These are phyloP conservation scores for Komagataella mondaviorum DNA, from an alignment of 805 yeast species.

Conservation along the genomic window DNA sequence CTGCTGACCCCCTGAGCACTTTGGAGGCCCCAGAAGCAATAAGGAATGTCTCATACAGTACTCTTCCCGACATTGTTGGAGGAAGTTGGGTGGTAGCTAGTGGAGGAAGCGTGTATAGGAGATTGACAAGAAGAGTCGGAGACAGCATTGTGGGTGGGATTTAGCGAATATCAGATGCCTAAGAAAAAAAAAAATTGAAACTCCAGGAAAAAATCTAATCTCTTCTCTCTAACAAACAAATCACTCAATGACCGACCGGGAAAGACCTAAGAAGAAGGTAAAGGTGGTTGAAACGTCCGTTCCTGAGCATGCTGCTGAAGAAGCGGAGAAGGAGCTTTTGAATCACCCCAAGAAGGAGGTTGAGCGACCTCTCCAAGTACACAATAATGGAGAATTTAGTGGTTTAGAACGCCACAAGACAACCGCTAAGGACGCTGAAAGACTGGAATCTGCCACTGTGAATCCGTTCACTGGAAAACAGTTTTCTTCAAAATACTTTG, in stretches of 20 bases:
- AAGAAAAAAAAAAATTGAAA: not conserved
- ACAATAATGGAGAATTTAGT: conserved; percentile 55
- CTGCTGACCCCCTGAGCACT: conserved; percentile 11
- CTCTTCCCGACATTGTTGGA: not conserved
- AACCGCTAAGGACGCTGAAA: conserved; percentile 47
- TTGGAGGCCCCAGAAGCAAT: conserved; percentile 14
- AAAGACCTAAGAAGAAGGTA: conserved; percentile 35
- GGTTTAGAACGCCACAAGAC: conserved; percentile 47
- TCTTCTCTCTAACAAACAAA: not conserved
- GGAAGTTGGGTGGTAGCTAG: not conserved
- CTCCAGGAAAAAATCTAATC: not conserved
- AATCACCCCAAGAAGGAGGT: conserved; percentile 31
- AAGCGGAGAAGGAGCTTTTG: conserved; percentile 40
- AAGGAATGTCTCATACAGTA: conserved; percentile 1
- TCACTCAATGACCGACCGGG: conserved; percentile 13
- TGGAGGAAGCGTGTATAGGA: not conserved
- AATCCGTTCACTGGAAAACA: conserved; percentile 74
- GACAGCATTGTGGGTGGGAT: not conserved
- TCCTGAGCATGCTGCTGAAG: conserved; percentile 56
- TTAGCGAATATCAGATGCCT: not conserved
- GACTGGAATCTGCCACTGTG: conserved; percentile 37
- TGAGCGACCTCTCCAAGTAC: conserved; percentile 28
- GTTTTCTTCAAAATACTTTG: conserved; percentile 56
- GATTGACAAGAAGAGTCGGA: not conserved
- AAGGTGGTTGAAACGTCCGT: conserved; percentile 33